Evolutionary conservation across 2,329 filamentous ascomycete species (phyloP).

Genomic region (Talaromyces sp.): DNA sequence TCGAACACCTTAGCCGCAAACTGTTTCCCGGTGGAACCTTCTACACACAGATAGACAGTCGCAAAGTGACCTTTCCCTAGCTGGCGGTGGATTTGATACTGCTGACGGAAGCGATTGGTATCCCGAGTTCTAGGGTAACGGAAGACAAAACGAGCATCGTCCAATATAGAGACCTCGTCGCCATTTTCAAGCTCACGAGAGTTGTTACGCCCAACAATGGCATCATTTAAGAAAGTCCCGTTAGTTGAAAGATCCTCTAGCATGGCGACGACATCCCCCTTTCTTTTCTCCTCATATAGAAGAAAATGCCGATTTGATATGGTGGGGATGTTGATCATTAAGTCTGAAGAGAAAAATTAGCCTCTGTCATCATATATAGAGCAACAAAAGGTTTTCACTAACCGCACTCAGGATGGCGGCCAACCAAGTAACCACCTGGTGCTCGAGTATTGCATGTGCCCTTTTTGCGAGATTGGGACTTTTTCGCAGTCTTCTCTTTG

Average conservation of each 20-base stretch:
- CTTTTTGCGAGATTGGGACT: slow-evolving; percentile 57
- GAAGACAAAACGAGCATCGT: slow-evolving; percentile 87
- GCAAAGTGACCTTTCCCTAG: slow-evolving; percentile 95
- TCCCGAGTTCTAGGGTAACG: slow-evolving; percentile 77
- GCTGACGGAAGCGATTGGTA: slow-evolving; percentile 78
- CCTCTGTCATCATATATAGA: background rate
- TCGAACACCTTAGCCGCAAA: slow-evolving; percentile 96
- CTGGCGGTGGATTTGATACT: slow-evolving; percentile 82
- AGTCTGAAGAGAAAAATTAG: slow-evolving; percentile 55
- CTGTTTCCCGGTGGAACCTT: slow-evolving; percentile 77
- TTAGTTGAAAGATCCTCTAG: slow-evolving; percentile 94
- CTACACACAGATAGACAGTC: slow-evolving; percentile 86
- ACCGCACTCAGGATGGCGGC: slow-evolving; percentile 93
- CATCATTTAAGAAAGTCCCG: slow-evolving; percentile 94
- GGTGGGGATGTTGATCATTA: slow-evolving; percentile 72
- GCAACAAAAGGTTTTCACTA: slow-evolving; percentile 42
- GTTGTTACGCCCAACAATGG: slow-evolving; percentile 87
- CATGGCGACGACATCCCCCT: slow-evolving; percentile 66
- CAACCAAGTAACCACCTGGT: slow-evolving; percentile 85
- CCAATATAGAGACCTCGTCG: slow-evolving; percentile 86
- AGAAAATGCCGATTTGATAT: slow-evolving; percentile 77
- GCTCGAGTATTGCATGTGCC: slow-evolving; percentile 59
- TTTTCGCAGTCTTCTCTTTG: slow-evolving; percentile 39
- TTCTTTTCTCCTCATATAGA: slow-evolving; percentile 58
- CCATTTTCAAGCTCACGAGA: slow-evolving; percentile 83